Base-by-base conservation (phyloP, 345 rosid species). In the Lagerstroemia speciosa region DNA sequence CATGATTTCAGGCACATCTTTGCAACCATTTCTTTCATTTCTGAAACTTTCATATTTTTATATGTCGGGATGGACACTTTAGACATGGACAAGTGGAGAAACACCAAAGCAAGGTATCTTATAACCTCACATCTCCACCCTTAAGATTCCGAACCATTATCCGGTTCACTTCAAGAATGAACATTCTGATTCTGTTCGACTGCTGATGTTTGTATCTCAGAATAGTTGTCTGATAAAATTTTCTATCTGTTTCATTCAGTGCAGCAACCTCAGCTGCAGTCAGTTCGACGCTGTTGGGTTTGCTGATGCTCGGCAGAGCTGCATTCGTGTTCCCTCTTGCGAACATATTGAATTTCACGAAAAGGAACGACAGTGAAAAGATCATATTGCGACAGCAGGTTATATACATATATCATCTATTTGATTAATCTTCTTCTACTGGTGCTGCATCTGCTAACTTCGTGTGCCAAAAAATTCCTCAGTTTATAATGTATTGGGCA, bases 401-500 rank as follows among this genome's bases (percentile, higher is more conserved):
- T 63, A 61, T 37, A 20, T 36, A 60, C 16, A 12, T 60, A 14
- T 60, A 6, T 20, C 19, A 19, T 64, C 27, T 14, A 20, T 29
- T 20, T 32, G 65, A 32, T 37, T 64, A 5, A 37, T 64, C 22
- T 4, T 6, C 40, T 34, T 36, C 5, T 37, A 34, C 20, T 20
- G 29, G 34, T 55, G 37, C 40, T 37, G 29, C 45, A 34, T 22
- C 19, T 36, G 16, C 67, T 34, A 20, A 32, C 45, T 26, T 30
- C 65, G 72, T 69, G 26, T 26, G 30, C 61, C 31, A 2, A 55
- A 55, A 55, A 55, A n/a, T 1, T 22, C 3, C 61, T 66, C 83
- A 87, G 93, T 80, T 85, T 61, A 75, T 82, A 64, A 85, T 84
- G 77, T 85, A 88, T 88, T 88, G 90, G 86, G 90, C 93, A 31